A percentile compares a stretch with the other conserved stretches of the same genome.
Evolutionary conservation across 2,329 filamentous ascomycete genomes (phyloP).

Genomic region (Dothideomycetes sp.): DNA sequence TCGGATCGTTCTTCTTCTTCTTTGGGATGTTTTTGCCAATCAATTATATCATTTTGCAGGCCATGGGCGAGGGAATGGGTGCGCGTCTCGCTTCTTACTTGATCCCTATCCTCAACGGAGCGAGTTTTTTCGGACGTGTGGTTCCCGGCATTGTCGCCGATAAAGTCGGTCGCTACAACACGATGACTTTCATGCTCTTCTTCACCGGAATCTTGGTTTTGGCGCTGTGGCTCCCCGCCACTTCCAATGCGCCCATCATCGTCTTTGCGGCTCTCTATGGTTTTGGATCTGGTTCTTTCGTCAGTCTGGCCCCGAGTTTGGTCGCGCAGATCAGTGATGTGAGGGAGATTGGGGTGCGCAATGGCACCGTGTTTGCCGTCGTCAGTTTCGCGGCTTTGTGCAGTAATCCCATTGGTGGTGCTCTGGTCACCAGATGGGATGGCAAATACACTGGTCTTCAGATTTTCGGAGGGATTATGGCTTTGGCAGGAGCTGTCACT

Average conservation of each 20-base stretch:
- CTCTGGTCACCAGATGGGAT: constrained; percentile 43
- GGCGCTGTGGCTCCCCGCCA: constrained; percentile 46
- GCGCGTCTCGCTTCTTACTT: constrained; percentile 42
- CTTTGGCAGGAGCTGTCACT: constrained; percentile 34
- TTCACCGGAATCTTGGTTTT: constrained; percentile 41
- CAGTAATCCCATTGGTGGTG: constrained; percentile 41
- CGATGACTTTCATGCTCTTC: constrained; percentile 42
- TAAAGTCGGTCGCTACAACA: constrained; percentile 45
- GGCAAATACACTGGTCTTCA: constrained; percentile 52
- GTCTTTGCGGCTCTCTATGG: constrained; percentile 60
- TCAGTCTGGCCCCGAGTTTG: constrained; percentile 53
- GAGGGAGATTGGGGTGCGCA: constrained; percentile 55
- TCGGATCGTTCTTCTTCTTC: constrained; percentile 45
- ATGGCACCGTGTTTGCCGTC: constrained; percentile 54
- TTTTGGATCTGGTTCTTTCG: constrained; percentile 58
- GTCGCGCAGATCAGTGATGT: constrained; percentile 64
- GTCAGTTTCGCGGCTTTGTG: constrained; percentile 57
- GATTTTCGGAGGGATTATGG: constrained; percentile 53
- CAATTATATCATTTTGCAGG: constrained; percentile 42
- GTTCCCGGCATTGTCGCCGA: constrained; percentile 47
- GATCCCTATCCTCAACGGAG: constrained; percentile 45
- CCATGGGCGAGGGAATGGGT: constrained; percentile 41
- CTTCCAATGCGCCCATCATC: constrained; percentile 48
- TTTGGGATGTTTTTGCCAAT: constrained; percentile 54
- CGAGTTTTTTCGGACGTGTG: constrained; percentile 44